Conservation (phyloP, 164 flowering plant genomes). For the Vitis labrusca region DNA sequence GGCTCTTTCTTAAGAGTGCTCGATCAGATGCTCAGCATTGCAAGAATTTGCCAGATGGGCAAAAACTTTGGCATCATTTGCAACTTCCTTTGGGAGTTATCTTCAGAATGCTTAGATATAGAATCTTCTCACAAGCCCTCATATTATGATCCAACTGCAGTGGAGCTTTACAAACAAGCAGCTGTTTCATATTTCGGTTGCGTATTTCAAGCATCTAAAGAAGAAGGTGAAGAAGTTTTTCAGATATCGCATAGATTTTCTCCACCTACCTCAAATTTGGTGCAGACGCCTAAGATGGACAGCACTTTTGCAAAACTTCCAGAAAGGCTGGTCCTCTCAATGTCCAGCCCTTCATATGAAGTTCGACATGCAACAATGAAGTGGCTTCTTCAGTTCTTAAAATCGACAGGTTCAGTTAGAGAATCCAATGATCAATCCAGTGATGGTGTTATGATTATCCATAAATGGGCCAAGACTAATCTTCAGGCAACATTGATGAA, state of each 20-base stretch:
- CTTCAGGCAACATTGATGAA: constrained; percentile 59
- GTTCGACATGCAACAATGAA: constrained; percentile 83
- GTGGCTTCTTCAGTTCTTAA: constrained; percentile 66
- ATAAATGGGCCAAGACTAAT: constrained; percentile 46
- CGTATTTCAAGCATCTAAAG: constrained; percentile 42
- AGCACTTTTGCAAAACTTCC: constrained; percentile 30
- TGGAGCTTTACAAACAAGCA: constrained; percentile 77
- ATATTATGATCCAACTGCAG: constrained; percentile 72
- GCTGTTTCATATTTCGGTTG: constrained; percentile 73
- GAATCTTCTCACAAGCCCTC: constrained; percentile 30
- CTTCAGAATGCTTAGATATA: constrained; percentile 60
- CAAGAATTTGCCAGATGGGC: constrained; percentile 42
- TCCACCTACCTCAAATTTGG: constrained; percentile 22
- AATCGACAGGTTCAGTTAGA: constrained; percentile 26
- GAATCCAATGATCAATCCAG: constrained; percentile 15
- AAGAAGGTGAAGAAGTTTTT: constrained; percentile 31
- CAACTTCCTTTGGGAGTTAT: constrained; percentile 56
- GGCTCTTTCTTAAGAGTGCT: constrained; percentile 55
- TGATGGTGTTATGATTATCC: constrained; percentile 25
- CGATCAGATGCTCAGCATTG: constrained; percentile 75
- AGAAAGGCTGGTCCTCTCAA: constrained; percentile 45
- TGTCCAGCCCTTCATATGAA: constrained; percentile 79
- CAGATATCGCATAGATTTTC: constrained; percentile 20
- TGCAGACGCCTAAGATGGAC: constrained; percentile 24
- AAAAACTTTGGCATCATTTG: constrained; percentile 37